phyloP scores from a whole-genome alignment of 805 yeast species.

The Starmerella stellata region DNA sequence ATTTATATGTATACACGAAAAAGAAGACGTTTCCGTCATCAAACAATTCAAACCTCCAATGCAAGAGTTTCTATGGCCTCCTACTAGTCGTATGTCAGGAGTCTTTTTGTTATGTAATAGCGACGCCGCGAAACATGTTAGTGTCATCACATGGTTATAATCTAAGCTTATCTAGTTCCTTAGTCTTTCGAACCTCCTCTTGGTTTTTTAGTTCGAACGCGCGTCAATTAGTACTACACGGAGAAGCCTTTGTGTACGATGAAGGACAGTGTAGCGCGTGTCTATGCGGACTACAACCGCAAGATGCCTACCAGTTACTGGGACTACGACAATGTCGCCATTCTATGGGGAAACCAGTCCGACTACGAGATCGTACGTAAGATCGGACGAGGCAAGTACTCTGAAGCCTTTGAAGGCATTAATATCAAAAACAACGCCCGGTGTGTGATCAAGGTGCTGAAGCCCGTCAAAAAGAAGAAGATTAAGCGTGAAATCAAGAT shows the following conservation, averaged over 20 bases:
- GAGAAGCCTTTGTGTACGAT: conserved; percentile 1
- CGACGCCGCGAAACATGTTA: too few relatives aligned
- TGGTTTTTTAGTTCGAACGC: background rate
- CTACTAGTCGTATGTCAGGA: too few relatives aligned
- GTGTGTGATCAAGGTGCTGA: conserved; percentile 76
- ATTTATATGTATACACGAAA: too few relatives aligned
- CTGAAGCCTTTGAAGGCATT: conserved; percentile 81
- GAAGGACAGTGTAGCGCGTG: conserved; percentile 43
- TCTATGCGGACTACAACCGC: conserved; percentile 63
- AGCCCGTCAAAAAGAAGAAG: conserved; percentile 85
- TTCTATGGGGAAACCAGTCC: conserved; percentile 72
- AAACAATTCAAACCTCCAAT: too few relatives aligned
- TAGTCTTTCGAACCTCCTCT: background rate
- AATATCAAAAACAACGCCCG: conserved; percentile 38
- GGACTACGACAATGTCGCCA: conserved; percentile 57
- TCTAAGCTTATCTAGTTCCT: background rate
- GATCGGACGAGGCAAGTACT: conserved; percentile 82
- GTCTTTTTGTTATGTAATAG: too few relatives aligned
- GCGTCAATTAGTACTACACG: background rate
- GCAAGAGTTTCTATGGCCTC: too few relatives aligned
- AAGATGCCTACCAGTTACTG: conserved; percentile 65
- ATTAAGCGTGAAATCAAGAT: conserved; percentile 81
- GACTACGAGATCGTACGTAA: conserved; percentile 70
- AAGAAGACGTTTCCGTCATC: too few relatives aligned
- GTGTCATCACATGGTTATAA: background rate